Evolutionary conservation across 768 basidiomycete species (phyloP).

Genomic region (Multifurca ochricompacta): DNA sequence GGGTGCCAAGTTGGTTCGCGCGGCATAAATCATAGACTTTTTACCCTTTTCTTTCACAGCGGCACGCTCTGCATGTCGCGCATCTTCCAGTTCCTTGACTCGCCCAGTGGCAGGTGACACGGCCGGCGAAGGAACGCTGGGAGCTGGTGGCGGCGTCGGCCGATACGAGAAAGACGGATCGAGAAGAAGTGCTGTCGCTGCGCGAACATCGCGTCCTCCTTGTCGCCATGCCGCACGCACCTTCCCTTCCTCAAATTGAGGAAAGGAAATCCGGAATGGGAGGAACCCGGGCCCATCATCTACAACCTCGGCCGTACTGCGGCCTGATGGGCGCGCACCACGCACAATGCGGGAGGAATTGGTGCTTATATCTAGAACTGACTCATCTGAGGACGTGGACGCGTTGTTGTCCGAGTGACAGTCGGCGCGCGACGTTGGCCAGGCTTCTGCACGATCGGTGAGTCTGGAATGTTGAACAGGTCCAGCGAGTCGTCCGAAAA

Average conservation of each 20-base stretch:
- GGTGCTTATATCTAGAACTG: constrained; percentile 36
- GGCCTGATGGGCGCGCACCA: constrained; percentile 12
- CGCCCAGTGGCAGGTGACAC: constrained; percentile 42
- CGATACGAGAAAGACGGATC: constrained; percentile 42
- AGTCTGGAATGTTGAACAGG: constrained; percentile 37
- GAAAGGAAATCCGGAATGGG: constrained; percentile 58
- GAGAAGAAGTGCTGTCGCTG: constrained; percentile 49
- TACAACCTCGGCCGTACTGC: constrained; percentile 17
- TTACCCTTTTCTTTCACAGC: constrained; percentile 70
- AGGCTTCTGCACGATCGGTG: constrained; percentile 51
- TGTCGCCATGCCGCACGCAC: constrained; percentile 64
- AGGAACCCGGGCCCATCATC: constrained; percentile 33
- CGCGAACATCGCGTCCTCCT: constrained; percentile 51
- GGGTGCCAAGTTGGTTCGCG: constrained; percentile 41
- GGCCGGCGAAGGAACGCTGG: constrained; percentile 9
- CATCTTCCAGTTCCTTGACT: constrained; percentile 67
- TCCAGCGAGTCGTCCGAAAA: constrained; percentile 31
- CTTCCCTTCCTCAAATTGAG: constrained; percentile 34
- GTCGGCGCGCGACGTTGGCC: constrained; percentile 42
- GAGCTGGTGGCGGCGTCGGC: constrained; percentile 13
- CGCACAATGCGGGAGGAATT: constrained; percentile 27
- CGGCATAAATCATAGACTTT: constrained; percentile 76
- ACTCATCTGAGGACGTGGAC: constrained; percentile 66
- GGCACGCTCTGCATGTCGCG: constrained; percentile 55
- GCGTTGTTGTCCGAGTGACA: constrained; percentile 25